phyloP scores from a whole-genome alignment of 2,329 filamentous ascomycete genomes.

The Thelonectria blattea region DNA sequence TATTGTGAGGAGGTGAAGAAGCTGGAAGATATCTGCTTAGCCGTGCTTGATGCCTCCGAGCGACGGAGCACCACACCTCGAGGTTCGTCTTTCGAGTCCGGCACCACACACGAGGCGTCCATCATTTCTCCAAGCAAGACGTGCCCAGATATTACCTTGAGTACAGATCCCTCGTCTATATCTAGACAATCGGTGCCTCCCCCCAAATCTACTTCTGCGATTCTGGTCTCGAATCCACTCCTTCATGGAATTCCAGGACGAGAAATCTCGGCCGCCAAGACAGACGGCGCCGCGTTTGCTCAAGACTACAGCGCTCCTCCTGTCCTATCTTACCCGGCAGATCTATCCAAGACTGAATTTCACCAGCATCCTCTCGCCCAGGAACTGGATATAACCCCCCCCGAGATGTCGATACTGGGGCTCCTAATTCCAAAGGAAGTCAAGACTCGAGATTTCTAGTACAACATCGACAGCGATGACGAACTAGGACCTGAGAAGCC shows the following conservation, averaged over 20 bases:
- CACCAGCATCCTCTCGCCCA: constrained; percentile 45
- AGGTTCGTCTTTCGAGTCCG: constrained; percentile 17
- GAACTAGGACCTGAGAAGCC: constrained; percentile 31
- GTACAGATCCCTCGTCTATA: constrained; percentile 12
- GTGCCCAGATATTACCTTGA: constrained; percentile 19
- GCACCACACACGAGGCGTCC: constrained; percentile 14
- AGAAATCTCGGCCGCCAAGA: constrained; percentile 47
- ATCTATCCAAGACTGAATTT: constrained; percentile 44
- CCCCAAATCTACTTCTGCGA: constrained; percentile 2
- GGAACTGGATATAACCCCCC: constrained; percentile 37
- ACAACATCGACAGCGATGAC: constrained; percentile 45
- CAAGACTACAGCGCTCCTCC: constrained; percentile 40
- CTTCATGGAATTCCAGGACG: constrained; percentile 47
- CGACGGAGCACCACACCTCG: constrained; percentile 5
- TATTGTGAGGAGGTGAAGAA: constrained; percentile 46
- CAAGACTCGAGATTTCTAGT: constrained; percentile 45
- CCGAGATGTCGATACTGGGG: constrained; percentile 41
- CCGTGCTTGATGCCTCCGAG: constrained; percentile 31
- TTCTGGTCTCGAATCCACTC: constrained; percentile 49
- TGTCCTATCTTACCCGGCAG: constrained; percentile 43
- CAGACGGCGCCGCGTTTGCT: constrained; percentile 45
- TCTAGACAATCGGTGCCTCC: constrained; percentile 1
- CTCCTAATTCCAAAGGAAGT: constrained; percentile 45
- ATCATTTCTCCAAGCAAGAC: constrained; percentile 8
- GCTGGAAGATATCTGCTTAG: constrained; percentile 41